Percentiles rank a stretch among this genome's conserved stretches.
Conservation (phyloP, 2,329 filamentous ascomycete genomes). For the Sarocladium kiliense region DNA sequence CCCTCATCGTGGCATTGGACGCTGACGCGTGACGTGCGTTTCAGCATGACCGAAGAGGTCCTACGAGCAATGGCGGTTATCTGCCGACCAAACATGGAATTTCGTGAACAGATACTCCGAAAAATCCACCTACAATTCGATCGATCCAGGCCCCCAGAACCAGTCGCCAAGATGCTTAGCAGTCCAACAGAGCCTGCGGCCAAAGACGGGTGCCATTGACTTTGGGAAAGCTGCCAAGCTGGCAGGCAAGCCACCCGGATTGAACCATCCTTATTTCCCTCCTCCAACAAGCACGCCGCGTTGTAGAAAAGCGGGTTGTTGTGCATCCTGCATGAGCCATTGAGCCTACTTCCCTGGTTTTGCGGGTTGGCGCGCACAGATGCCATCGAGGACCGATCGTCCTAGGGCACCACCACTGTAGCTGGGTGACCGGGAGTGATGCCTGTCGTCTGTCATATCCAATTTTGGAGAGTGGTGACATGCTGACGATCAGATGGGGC, state of each 20-base stretch:
- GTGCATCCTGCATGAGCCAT: background rate
- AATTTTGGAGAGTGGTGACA: background rate
- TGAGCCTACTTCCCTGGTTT: background rate
- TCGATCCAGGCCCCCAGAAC: background rate
- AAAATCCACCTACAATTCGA: background rate
- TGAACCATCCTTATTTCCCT: background rate
- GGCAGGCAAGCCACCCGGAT: background rate
- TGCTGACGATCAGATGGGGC: slow-evolving; percentile 1
- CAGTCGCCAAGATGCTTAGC: background rate
- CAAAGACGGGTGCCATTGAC: background rate
- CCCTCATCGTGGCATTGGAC: no score
- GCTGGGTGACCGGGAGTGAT: background rate
- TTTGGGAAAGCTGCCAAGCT: background rate
- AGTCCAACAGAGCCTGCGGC: background rate
- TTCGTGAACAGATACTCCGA: background rate
- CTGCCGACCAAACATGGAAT: background rate
- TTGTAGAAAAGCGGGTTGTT: background rate
- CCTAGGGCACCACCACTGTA: no score
- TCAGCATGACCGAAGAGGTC: background rate
- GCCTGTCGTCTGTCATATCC: background rate
- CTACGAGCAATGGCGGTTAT: background rate
- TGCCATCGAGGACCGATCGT: background rate
- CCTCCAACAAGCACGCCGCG: background rate
- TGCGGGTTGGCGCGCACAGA: background rate
- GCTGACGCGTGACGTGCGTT: background rate